Conservation (phyloP, 345 rosid genomes). For the Salix dunnii region DNA sequence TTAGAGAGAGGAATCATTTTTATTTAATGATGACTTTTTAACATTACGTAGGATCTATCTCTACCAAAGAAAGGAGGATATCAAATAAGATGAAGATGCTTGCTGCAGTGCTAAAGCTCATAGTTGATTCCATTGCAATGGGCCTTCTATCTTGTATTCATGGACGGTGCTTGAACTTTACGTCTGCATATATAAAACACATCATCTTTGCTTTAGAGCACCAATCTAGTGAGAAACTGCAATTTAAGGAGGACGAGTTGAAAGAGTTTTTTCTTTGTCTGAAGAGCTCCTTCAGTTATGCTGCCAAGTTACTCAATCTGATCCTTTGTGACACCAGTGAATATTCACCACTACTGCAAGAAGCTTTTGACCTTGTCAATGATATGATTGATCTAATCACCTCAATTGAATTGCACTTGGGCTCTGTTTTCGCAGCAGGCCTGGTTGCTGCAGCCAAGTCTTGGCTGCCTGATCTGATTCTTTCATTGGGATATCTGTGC, state of each 20-base stretch:
- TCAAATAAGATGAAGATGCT: conserved; percentile 53
- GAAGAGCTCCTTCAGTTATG: conserved; percentile 74
- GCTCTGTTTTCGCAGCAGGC: conserved; percentile 50
- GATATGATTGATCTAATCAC: conserved; percentile 52
- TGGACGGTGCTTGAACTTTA: conserved; percentile 48
- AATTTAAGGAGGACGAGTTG: conserved; percentile 45
- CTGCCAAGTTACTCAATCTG: conserved; percentile 63
- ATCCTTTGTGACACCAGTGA: conserved; percentile 42
- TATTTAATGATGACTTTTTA: conserved; percentile 8
- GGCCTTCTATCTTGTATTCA: conserved; percentile 42
- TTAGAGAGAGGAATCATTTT: neutral
- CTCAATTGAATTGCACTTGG: conserved; percentile 43
- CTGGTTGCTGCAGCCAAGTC: conserved; percentile 53
- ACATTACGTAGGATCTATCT: conserved; percentile 36
- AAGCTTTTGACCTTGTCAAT: conserved; percentile 57
- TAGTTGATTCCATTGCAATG: conserved; percentile 56
- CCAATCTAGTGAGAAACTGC: conserved; percentile 35
- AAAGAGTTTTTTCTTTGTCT: conserved; percentile 50
- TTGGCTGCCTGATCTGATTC: conserved; percentile 89
- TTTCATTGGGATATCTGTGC: conserved; percentile 60
- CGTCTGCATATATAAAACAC: conserved; percentile 49
- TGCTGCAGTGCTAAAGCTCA: conserved; percentile 64
- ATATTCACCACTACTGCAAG: conserved; percentile 43
- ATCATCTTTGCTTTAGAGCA: conserved; percentile 36
- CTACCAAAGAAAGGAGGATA: conserved; percentile 30